Evolutionary conservation across 2,329 filamentous ascomycete species (phyloP).

Genomic region (Ascochyta viciae-villosae): DNA sequence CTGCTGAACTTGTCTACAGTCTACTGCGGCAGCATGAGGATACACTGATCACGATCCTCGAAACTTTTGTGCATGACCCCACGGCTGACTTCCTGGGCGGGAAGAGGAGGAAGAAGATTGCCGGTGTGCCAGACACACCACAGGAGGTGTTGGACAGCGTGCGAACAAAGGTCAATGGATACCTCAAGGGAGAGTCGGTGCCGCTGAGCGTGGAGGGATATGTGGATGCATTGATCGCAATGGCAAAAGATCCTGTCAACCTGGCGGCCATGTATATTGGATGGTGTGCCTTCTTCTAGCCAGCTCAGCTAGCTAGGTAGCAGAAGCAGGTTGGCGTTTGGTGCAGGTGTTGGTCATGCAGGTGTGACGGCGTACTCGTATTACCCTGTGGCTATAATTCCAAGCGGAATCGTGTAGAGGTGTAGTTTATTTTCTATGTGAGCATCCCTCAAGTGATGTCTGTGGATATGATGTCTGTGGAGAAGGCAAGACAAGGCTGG

Average conservation of each 20-base stretch:
- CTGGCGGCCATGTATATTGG: slow-evolving; percentile 96
- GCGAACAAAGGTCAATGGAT: slow-evolving; percentile 81
- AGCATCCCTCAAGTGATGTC: too few species aligned
- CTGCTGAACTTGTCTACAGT: slow-evolving; percentile 84
- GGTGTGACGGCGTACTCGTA: background rate
- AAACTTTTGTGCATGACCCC: slow-evolving; percentile 96
- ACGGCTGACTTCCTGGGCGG: slow-evolving; percentile 88
- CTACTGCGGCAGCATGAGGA: slow-evolving; percentile 91
- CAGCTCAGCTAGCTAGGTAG: background rate
- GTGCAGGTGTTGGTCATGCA: background rate
- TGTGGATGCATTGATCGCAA: slow-evolving; percentile 91
- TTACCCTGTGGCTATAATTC: too few species aligned
- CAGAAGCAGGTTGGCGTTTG: too few species aligned
- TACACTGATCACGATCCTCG: slow-evolving; percentile 94
- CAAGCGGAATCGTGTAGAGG: too few species aligned
- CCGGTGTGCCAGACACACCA: slow-evolving; percentile 69
- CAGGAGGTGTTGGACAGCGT: slow-evolving; percentile 89
- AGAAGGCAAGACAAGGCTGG: slow-evolving; percentile 3
- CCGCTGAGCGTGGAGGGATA: slow-evolving; percentile 95
- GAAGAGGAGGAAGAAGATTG: slow-evolving; percentile 63
- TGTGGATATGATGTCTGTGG: too few species aligned
- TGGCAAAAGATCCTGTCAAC: slow-evolving; percentile 81
- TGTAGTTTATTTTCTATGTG: too few species aligned
- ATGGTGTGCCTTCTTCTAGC: slow-evolving; percentile 76
- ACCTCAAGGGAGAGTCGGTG: slow-evolving; percentile 86